phyloP scores from a whole-genome alignment of 2,329 filamentous ascomycete species.

The Sporothrix mexicana region DNA sequence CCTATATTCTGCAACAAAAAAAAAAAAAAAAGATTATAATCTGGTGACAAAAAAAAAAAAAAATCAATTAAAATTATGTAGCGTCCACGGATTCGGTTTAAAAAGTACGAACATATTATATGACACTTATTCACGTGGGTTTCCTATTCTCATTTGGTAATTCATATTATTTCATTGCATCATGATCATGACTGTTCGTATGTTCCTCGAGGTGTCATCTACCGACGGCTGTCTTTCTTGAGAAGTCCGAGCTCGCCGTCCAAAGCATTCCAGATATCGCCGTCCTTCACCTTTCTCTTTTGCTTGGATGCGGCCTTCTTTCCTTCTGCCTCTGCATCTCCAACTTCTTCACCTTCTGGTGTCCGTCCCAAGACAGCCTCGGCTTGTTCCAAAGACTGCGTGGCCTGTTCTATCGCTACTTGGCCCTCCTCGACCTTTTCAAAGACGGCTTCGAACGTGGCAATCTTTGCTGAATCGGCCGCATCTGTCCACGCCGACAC shows the following conservation, averaged over 20 bases:
- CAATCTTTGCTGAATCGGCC: constrained; percentile 64
- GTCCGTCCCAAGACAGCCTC: constrained; percentile 52
- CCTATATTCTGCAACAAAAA: no score
- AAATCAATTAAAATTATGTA: no score
- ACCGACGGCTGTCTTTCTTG: constrained; percentile 42
- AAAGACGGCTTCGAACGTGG: constrained; percentile 62
- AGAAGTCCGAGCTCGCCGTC: constrained; percentile 62
- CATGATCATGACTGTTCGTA: constrained; percentile 27
- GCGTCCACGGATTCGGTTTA: no score
- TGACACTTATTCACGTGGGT: no score
- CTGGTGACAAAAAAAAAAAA: no score
- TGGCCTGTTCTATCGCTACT: constrained; percentile 59
- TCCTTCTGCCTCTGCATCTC: neutral
- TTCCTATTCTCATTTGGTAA: neutral
- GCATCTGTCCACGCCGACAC: constrained; percentile 66
- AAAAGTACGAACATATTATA: no score
- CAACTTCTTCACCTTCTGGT: constrained; percentile 36
- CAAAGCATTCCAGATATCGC: constrained; percentile 58
- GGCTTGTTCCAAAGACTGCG: constrained; percentile 56
- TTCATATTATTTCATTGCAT: constrained; percentile 1
- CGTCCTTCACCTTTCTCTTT: constrained; percentile 39
- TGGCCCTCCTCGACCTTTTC: constrained; percentile 66
- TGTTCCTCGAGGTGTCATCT: neutral
- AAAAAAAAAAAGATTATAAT: no score
- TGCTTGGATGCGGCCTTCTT: neutral